phyloP scores from a whole-genome alignment of 441 rosid species.

The Corymbia calophylla region DNA sequence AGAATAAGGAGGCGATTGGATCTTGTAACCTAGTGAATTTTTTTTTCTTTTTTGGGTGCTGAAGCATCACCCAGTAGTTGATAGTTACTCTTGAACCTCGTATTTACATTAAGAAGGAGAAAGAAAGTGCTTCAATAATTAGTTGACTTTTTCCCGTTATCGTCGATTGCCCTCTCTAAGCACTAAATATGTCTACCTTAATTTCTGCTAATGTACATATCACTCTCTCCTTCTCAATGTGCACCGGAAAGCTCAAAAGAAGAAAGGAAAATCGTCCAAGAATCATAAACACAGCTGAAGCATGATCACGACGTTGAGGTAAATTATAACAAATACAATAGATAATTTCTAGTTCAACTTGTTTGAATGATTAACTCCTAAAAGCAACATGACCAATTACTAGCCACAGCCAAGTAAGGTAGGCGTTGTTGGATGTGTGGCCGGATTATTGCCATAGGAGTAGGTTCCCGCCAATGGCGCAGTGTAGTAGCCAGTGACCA shows the following conservation, averaged over 20 bases:
- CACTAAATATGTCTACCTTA: too few species aligned
- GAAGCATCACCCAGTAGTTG: too few species aligned
- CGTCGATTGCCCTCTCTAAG: too few species aligned
- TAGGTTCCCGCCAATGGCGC: slow-evolving; percentile 5
- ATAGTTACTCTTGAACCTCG: too few species aligned
- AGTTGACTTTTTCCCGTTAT: too few species aligned
- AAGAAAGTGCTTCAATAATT: too few species aligned
- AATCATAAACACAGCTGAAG: background rate
- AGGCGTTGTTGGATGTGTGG: slow-evolving; percentile 8
- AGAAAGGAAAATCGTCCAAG: background rate
- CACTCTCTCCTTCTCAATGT: background rate
- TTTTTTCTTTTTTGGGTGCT: too few species aligned
- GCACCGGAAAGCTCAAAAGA: background rate
- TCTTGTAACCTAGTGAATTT: too few species aligned
- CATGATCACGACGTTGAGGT: background rate
- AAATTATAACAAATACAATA: background rate
- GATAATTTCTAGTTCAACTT: background rate
- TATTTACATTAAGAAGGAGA: too few species aligned
- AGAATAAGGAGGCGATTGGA: too few species aligned
- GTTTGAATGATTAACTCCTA: background rate
- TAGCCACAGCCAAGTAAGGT: slow-evolving; percentile 17
- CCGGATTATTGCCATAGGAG: slow-evolving; percentile 12
- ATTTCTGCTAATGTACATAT: too few species aligned
- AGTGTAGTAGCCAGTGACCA: slow-evolving; percentile 33
- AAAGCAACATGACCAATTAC: background rate